Evolutionary conservation across 176 grass and related monocot species (phyloP), one percentile per base, ranked within the genome.

Genomic region (Raddia guianensis): DNA sequence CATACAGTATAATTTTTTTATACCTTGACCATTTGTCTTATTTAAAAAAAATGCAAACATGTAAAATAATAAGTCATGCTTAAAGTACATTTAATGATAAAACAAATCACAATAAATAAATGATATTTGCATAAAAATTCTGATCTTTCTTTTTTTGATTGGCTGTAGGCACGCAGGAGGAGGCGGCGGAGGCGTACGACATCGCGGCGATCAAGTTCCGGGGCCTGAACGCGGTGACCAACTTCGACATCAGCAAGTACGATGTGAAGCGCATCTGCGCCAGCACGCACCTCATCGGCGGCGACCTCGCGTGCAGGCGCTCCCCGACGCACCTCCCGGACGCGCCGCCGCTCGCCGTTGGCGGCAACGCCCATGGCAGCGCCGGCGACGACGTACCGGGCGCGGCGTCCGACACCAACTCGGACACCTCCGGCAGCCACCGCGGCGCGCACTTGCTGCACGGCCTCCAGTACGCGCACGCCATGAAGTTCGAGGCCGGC

Each of bases 161-260:
- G 37, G 10, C 32, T 50, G 61, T 74, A 97, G 94, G 94, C 66
- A 97, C 94, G n/a, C 94, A 97, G 70, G 94, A 97, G 87, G 94
- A 97, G 73, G 94, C 94, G 2, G 94, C 94, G 6, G 94, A 97
- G 82, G 94, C 91, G 18, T 97, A 97, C 57, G 94, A 97, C 85
- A 97, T 97, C 46, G 94, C 94, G 1, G 94, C 94, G 49, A 97
- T 97, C 89, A 97, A 97, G 83, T 97, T 97, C 77, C 91, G 94
- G 0, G 94, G 94, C 35, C 83, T 87, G n/a, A 97, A 86, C 82
- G 94, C 94, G 1, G 91, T 97, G 60, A 97, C 94, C 59, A 97
- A 97, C 87, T 97, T 97, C 45, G 91, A 91, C 91, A 97, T 97
- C 68, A 90, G 87, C 73, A 94, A 88, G 78, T 97, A 97, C 79